phyloP scores from a whole-genome alignment of 768 basidiomycete genomes.

The Tulasnella sp. region DNA sequence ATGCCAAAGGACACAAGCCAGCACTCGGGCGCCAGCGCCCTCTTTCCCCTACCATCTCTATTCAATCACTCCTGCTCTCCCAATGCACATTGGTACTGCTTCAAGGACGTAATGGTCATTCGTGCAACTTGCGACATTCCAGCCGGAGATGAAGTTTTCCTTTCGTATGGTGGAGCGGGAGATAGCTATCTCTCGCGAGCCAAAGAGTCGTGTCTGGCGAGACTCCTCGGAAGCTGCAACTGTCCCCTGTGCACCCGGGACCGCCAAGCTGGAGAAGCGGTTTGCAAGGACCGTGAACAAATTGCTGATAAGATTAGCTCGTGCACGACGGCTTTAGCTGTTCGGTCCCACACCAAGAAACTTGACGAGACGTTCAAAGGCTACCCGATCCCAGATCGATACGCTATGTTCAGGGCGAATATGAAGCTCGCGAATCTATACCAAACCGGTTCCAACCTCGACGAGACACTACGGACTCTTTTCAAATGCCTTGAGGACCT shows the following conservation, averaged over 20 bases:
- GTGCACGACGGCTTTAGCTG: not conserved
- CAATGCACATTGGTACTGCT: slow-evolving; percentile 33
- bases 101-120: slow-evolving; percentile 39
- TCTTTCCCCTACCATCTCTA: slow-evolving; percentile 38
- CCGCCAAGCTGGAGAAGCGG: slow-evolving; percentile 5
- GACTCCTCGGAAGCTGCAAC: not conserved
- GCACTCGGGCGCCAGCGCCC: slow-evolving; percentile 29
- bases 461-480: not conserved
- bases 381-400: not conserved
- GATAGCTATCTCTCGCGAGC: not conserved
- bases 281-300: slow-evolving; percentile 3
- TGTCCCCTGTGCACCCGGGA: slow-evolving; percentile 20
- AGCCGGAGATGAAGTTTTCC: slow-evolving; percentile 36
- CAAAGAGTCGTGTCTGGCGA: not conserved
- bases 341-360: not conserved
- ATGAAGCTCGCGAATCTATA: not conserved
- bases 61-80: slow-evolving; percentile 41
- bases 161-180: slow-evolving; percentile 28
- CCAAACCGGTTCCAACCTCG: not conserved
- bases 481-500: slow-evolving; percentile 1
- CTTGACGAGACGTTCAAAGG: slow-evolving; percentile 13
- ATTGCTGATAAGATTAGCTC: not conserved
- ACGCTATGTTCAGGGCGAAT: not conserved
- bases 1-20: not conserved
- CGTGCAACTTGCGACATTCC: slow-evolving; percentile 34